A percentile compares a stretch with the other conserved stretches of the same genome.
Conservation (phyloP, 306 rosid genomes). For the Trifolium fragiferum region DNA sequence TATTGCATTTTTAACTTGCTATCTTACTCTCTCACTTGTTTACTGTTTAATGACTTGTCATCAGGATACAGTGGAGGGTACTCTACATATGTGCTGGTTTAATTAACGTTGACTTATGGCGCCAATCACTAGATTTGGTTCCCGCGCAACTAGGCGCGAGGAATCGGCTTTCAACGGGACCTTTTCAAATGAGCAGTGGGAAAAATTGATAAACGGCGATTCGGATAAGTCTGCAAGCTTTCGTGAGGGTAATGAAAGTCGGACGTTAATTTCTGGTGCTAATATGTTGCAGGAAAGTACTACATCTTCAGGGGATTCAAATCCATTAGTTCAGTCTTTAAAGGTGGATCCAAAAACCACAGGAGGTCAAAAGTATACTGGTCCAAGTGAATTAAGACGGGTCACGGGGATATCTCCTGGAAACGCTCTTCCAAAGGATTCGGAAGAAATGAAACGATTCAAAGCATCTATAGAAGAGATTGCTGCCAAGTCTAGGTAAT, state of each 20-base stretch:
- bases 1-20: constrained; percentile 21
- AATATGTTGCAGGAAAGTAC: constrained; percentile 57
- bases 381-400: constrained; percentile 64
- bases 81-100: constrained; percentile 41
- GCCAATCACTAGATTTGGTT: constrained; percentile 67
- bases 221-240: constrained; percentile 72
- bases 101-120: constrained; percentile 62
- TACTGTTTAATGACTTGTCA: constrained; percentile 47
- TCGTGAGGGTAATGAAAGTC: constrained; percentile 60
- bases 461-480: constrained; percentile 63
- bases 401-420: constrained; percentile 65
- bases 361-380: constrained; percentile 60
- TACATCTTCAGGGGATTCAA: constrained; percentile 53
- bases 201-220: constrained; percentile 50
- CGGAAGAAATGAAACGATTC: constrained; percentile 70
- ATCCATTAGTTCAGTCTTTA: constrained; percentile 60
- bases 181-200: constrained; percentile 59
- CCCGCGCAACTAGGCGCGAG: constrained; percentile 60
- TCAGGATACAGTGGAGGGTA: constrained; percentile 39
- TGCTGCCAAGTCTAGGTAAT: constrained; percentile 77
- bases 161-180: constrained; percentile 56
- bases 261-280: constrained; percentile 54
- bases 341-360: constrained; percentile 61
- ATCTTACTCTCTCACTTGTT: not conserved
- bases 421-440: constrained; percentile 54